Percentiles rank a stretch among this genome's conserved stretches.
phyloP scores from a whole-genome alignment of 345 rosid genomes.

The Syzygium grande region DNA sequence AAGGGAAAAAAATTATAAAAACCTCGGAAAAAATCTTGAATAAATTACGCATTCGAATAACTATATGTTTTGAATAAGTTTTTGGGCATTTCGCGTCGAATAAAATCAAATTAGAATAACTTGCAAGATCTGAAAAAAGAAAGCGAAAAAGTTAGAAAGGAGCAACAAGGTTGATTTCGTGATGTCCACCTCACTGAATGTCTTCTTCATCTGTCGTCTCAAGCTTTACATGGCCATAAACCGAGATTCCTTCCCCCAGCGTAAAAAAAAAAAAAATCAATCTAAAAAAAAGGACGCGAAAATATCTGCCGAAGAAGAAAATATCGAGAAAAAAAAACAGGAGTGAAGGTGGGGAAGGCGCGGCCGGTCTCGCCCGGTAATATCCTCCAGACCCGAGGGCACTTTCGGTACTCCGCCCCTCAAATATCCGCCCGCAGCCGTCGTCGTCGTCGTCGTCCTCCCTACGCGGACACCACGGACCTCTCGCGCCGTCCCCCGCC shows the following conservation, averaged over 20 bases:
- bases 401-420: neutral
- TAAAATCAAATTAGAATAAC: too few relatives aligned
- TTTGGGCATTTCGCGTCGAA: too few relatives aligned
- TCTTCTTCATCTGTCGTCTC: neutral
- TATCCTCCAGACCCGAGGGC: neutral
- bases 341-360: neutral
- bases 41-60: neutral
- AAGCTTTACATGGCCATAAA: neutral
- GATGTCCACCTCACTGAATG: neutral
- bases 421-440: neutral
- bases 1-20: neutral
- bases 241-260: neutral
- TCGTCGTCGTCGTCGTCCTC: neutral
- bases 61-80: neutral
- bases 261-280: neutral
- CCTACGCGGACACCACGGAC: neutral
- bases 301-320: neutral
- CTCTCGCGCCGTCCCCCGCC: neutral
- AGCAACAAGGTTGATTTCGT: too few relatives aligned
- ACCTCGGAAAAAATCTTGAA: neutral
- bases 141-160: too few relatives aligned
- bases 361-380: neutral
- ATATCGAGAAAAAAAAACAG: neutral
- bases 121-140: too few relatives aligned
- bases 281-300: neutral